Conservation (phyloP, 352 stramenopile genomes). For the Phytophthora citrophthora region DNA sequence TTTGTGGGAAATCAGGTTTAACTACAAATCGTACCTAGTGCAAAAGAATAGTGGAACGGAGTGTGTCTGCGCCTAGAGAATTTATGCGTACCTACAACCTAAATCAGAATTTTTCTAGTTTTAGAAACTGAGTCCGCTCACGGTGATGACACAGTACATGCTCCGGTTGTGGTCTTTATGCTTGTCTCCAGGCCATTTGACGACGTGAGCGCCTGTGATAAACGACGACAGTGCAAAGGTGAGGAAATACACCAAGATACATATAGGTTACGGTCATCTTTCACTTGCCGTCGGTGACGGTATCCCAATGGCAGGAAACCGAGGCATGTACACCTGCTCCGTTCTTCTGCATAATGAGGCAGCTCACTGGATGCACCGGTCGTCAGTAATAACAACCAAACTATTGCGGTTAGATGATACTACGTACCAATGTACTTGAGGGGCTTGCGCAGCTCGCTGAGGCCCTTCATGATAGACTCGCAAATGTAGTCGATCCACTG, state of each 20-base stretch:
- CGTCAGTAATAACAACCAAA: slow-evolving; percentile 8
- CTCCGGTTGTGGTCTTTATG: slow-evolving; percentile 90
- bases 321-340: slow-evolving; percentile 89
- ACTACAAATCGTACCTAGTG: slow-evolving; percentile 15
- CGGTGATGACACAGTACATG: slow-evolving; percentile 91
- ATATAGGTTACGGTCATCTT: background rate
- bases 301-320: slow-evolving; percentile 93
- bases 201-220: slow-evolving; percentile 66
- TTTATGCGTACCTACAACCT: slow-evolving; percentile 4
- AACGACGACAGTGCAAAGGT: background rate
- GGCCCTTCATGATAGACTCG: slow-evolving; percentile 86
- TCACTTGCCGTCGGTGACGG: slow-evolving; percentile 81
- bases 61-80: slow-evolving; percentile 13
- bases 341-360: slow-evolving; percentile 95
- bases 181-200: slow-evolving; percentile 92
- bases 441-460: slow-evolving; percentile 89
- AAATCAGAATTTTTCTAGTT: slow-evolving; percentile 22
- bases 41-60: slow-evolving; percentile 7
- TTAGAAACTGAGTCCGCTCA: slow-evolving; percentile 87
- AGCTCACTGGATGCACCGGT: slow-evolving; percentile 65
- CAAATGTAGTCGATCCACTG: slow-evolving; percentile 93
- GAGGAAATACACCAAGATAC: background rate
- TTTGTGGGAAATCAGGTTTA: slow-evolving; percentile 34
- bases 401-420: background rate
- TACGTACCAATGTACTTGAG: slow-evolving; percentile 91